Conservation (phyloP, 129 eudicot genomes). For the Arctium lappa region DNA sequence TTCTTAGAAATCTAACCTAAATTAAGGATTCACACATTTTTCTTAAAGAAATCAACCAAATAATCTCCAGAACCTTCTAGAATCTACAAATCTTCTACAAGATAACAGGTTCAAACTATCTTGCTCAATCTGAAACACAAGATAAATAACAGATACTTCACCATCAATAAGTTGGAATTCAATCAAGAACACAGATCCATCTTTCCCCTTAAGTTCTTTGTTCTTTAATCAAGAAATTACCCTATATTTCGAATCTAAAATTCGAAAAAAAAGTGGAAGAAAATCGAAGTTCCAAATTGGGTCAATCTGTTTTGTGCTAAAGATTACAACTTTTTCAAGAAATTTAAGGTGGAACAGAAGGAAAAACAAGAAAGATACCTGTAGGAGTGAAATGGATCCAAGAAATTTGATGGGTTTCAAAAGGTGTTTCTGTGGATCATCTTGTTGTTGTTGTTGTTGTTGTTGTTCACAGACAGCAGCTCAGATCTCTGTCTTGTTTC, state of each 20-base stretch:
- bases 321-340: not conserved
- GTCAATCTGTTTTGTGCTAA: not conserved
- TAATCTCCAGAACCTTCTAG: not conserved
- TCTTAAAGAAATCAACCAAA: not conserved
- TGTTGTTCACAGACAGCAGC: not conserved
- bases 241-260: not conserved
- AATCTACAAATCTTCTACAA: not conserved
- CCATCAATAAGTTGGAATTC: not conserved
- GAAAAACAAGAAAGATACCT: constrained; percentile 3
- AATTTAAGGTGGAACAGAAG: not conserved
- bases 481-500: constrained; percentile 21
- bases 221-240: not conserved
- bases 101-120: not conserved
- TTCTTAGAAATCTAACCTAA: not conserved
- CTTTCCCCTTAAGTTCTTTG: not conserved
- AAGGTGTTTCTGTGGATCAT: not conserved
- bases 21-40: constrained; percentile 13
- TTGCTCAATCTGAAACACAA: constrained; percentile 10
- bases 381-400: constrained; percentile 7
- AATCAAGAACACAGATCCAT: constrained; percentile 10
- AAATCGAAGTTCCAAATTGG: not conserved
- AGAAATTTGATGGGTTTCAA: constrained; percentile 13
- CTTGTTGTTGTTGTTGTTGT: not conserved
- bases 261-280: not conserved
- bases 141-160: not conserved